Evolutionary conservation across 2,329 filamentous ascomycete genomes (phyloP), one percentile per base, ranked within the genome.

Genomic region (Phialophora tarda): DNA sequence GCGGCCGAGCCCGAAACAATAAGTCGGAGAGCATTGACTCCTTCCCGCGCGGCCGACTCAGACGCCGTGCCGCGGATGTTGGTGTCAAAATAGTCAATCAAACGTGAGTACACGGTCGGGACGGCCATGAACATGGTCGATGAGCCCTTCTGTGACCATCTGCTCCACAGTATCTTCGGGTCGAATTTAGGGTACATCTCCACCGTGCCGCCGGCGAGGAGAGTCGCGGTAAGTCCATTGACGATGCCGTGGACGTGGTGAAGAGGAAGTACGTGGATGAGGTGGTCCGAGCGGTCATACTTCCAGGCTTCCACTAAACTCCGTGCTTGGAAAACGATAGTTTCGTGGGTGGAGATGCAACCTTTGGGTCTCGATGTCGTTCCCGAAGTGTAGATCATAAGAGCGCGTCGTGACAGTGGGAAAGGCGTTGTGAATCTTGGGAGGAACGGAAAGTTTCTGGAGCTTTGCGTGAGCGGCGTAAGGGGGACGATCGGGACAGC

Each of bases 181-280:
- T 82, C 77, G 74, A 84, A 79, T 71, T 79, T 77, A 55, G 79
- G 69, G 71, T 82, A 69, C 78, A 84, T 83, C 69, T 84, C 82
- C 50, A 84, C 80, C 0, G 80, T 78, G 1, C 77, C 78, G 7
- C 82, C 82, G 30, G 77, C 78, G 14, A 83, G 73, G 0, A 84
- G 75, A 68, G 78, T 81, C 0, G 82, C 81, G 2, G 80, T 78
- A 24, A 84, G 78, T 59, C 81, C 82, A 50, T 84, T 83, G 62
- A 83, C 79, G 21, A 84, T 80, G 0, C 82, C 82, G 50, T 83
- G 83, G 11, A 83, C 78, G 66, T 84, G 82, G 64, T 84, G 82
- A 0, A 84, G 78, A 0, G 82, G 82, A 1, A 84, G 77, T 1
- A 84, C 77, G 63, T 84, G 82, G 24, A 84, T 80, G 1, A 84